phyloP scores from a whole-genome alignment of 73 alveolate genomes.

The Paramecium primaurelia region DNA sequence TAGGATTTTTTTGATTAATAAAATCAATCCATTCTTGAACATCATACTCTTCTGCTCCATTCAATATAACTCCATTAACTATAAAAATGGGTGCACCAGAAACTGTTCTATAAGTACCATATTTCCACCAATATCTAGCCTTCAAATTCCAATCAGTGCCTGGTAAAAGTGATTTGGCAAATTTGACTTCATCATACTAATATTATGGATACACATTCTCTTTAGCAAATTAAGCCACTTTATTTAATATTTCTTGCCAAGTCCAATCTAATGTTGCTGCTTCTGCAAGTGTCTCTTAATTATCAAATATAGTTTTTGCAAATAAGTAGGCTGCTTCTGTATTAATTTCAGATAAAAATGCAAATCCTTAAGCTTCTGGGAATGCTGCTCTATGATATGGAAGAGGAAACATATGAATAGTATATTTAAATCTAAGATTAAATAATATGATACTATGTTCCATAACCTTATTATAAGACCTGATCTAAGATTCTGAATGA shows the following conservation, averaged over 20 bases:
- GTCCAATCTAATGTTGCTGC: background rate
- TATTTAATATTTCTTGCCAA: background rate
- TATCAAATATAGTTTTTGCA: background rate
- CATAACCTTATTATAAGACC: background rate
- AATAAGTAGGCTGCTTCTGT: background rate
- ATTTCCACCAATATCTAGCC: slow-evolving; percentile 54
- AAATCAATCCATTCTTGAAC: background rate
- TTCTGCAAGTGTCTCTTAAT: background rate
- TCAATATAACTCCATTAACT: slow-evolving; percentile 26
- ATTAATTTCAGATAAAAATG: background rate
- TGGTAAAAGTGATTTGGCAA: background rate
- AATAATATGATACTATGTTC: background rate
- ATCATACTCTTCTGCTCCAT: slow-evolving; percentile 43
- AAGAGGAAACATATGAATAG: slow-evolving; percentile 47
- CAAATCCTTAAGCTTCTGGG: slow-evolving; percentile 22
- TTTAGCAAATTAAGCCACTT: background rate
- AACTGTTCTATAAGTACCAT: slow-evolving; percentile 41
- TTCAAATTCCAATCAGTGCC: slow-evolving; percentile 4
- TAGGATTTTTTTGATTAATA: background rate
- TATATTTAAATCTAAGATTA: slow-evolving; percentile 30
- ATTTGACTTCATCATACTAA: background rate
- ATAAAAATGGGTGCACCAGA: slow-evolving; percentile 58
- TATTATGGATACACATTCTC: background rate
- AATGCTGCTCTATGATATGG: slow-evolving; percentile 58
- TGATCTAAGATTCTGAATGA: background rate